Evolutionary conservation across 2,329 filamentous ascomycete genomes (phyloP), one percentile per base, ranked within the genome.

Genomic region (Talaromyces sp.): DNA sequence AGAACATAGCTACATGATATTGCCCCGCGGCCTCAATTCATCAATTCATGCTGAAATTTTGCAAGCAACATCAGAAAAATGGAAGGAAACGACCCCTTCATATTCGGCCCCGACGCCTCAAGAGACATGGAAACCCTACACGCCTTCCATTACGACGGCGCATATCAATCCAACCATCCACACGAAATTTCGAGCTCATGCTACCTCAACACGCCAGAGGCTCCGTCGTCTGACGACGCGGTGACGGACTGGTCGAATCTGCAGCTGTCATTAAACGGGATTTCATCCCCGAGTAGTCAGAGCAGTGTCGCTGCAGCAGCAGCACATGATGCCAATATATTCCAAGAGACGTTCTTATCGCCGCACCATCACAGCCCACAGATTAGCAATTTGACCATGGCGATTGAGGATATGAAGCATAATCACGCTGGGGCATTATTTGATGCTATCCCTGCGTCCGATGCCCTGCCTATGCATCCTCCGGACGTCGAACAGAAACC

Each of bases 231-330:
- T n/a, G 33, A 46, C 22, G 33, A 31, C 28, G 53, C 22, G 22
- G n/a, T n/a, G 19, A 21, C 21, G 5, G 53, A 37, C n/a, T 56
- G 53, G 53, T 56, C 41, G n/a, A 37, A 56, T 21, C 33, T 56
- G 53, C 53, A 56, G 9, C 21, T 35, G 33, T 46, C 21, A 5
- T 39, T 56, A 8, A 56, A 22, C 6, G 41, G 40, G 1, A 39
- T 19, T 6, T 56, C 53, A 31, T 10, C 53, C 11, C 22, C 13
- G n/a, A 39, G 13, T 31, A 46, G 31, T 28, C 35, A 35, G 13
- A 40, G 19, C 33, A 55, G 19, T 13, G 43, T n/a, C 22, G 19
- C 35, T 2, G n/a, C n/a, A n/a, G n/a, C n/a, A n/a, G n/a, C n/a
- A n/a, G n/a, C n/a, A n/a, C 53, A 56, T n/a, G 53, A 39, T 8